Percentiles rank a stretch among this genome's conserved stretches.
These are phyloP conservation scores for Quercus dentata DNA, from an alignment of 306 rosid genomes.

Conservation along the genomic window DNA sequence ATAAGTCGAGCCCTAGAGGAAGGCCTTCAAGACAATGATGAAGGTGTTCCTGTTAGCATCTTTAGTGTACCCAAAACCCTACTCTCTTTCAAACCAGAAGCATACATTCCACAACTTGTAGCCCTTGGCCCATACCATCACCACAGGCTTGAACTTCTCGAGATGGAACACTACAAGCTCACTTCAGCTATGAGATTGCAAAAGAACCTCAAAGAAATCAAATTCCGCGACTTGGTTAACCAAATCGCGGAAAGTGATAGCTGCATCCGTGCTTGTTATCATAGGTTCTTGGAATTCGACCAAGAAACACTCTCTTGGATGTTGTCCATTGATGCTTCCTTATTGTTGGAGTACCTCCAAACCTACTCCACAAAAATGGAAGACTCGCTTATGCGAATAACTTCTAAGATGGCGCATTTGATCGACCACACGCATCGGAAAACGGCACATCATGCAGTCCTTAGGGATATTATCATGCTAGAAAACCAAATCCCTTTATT, in stretches of 20 bases:
- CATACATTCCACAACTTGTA: conserved; percentile 1
- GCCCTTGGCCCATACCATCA: conserved; percentile 18
- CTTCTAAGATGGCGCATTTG: not conserved
- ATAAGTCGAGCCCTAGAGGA: conserved; percentile 2
- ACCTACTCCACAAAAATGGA: not conserved
- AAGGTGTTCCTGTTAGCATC: not conserved
- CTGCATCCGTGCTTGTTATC: not conserved
- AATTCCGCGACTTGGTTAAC: conserved; percentile 1
- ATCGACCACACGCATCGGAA: not conserved
- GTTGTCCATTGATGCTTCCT: conserved; percentile 2
- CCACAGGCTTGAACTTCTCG: conserved; percentile 4
- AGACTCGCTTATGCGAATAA: not conserved
- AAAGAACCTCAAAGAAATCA: not conserved
- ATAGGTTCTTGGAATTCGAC: not conserved
- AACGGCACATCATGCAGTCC: not conserved
- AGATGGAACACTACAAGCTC: conserved; percentile 14
- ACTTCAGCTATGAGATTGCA: not conserved
- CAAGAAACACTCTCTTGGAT: conserved; percentile 8
- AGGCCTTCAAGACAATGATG: not conserved
- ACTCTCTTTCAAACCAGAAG: not conserved
- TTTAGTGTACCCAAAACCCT: conserved; percentile 16
- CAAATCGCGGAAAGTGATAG: not conserved
- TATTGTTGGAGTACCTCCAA: conserved; percentile 5
- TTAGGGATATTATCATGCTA: conserved; percentile 11
- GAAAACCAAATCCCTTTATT: conserved; percentile 16